Base-by-base conservation (phyloP, 768 basidiomycete genomes). In the Podaxis mareebaensis region DNA sequence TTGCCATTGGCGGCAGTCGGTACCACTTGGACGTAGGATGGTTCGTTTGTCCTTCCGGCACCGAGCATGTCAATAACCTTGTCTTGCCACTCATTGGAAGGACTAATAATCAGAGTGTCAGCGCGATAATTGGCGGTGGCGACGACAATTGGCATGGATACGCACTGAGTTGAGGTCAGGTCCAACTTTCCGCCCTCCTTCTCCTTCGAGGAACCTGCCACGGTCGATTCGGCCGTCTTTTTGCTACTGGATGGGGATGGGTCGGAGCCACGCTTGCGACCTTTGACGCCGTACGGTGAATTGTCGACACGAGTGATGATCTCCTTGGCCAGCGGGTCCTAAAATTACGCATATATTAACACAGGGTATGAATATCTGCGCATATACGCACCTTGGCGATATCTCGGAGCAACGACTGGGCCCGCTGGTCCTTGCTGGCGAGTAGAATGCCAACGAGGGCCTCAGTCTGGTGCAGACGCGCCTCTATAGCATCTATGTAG, bases 401-500 rank as follows among this genome's bases (percentile, higher is more conserved):
- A 68, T 83, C 86, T 33, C 75, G 71, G 22, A 87, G 72, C 4
- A 87, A 75, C 3, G 78, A 75, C 58, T 77, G 76, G 3, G 80
- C 79, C 3, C 81, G 68, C n/a, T 68, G 66, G 40, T 79, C 77
- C 13, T 67, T 72, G 3, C 83, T 81, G 39, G 87, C 81, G 42
- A 95, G 79, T 58, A 96, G 78, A 63, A 94, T 90, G 58, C 93
- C 95, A 30, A 96, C 79, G 46, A 96, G 80, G 0, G 94, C 94
- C 73, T 96, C 94, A 17, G 93, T 92, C 71, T 96, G 92, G 68
- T 96, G 95, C 4, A 96, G 78, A 13, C 93, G 86, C 13, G 91
- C 91, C 75, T 96, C 94, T 68, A 96, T 94, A 30, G 93, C 93
- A 70, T 96, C 93, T 71, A 96, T 95, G 79, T 96, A 96, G 1